Conservation (phyloP, 225 moss, liverwort and hornwort genomes). For the Polytrichum formosum region DNA sequence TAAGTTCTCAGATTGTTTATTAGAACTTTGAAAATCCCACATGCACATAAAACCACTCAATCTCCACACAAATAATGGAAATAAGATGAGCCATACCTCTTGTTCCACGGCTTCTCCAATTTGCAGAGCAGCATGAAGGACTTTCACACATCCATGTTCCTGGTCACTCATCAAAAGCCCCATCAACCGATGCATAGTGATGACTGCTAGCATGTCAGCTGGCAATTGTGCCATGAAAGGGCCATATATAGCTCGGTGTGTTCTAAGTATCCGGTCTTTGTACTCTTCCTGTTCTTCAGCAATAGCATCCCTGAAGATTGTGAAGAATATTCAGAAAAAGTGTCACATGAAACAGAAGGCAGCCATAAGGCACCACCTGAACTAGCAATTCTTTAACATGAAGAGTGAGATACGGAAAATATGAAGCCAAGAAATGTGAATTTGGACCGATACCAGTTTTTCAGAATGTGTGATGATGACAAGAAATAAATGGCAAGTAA, state of each 20-base stretch:
- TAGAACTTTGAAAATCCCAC: too few relatives aligned
- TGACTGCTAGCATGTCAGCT: constrained; percentile 91
- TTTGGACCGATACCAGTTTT: too few relatives aligned
- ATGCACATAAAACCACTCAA: too few relatives aligned
- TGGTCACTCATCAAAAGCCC: constrained; percentile 74
- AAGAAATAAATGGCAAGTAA: too few relatives aligned
- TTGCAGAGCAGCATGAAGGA: constrained; percentile 63
- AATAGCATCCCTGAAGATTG: constrained; percentile 63
- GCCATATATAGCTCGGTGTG: constrained; percentile 68
- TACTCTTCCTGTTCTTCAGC: constrained; percentile 52
- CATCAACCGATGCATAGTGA: constrained; percentile 93
- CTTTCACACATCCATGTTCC: constrained; percentile 70
- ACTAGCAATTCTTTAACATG: too few relatives aligned
- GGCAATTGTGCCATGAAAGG: constrained; percentile 70
- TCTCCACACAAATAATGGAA: not conserved
- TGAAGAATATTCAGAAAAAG: too few relatives aligned
- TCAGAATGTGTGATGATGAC: too few relatives aligned
- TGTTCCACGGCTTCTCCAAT: constrained; percentile 94
- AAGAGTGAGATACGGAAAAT: too few relatives aligned
- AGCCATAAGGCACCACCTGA: not conserved
- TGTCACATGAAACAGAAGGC: not conserved
- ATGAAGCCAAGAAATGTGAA: too few relatives aligned
- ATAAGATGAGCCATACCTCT: constrained; percentile 43
- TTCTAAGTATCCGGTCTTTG: constrained; percentile 30
- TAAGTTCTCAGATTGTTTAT: too few relatives aligned